These are phyloP conservation scores for Triangularia verruculosa DNA, from an alignment of 2,329 filamentous ascomycete genomes.

Conservation along the genomic window DNA sequence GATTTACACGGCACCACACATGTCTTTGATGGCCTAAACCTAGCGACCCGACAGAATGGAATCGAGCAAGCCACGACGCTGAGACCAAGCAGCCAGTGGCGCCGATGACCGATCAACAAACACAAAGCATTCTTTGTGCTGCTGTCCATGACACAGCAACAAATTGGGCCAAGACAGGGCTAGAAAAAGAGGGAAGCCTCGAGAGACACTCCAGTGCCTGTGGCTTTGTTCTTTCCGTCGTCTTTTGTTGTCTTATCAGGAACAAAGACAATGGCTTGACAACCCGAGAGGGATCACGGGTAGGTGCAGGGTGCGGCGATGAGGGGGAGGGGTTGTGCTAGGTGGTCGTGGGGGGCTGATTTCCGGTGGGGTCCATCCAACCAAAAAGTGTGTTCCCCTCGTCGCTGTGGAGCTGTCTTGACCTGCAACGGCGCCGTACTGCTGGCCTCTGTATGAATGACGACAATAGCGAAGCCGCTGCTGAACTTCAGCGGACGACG, in stretches of 20 bases:
- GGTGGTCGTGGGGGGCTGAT: background rate
- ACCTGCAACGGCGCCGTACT: background rate
- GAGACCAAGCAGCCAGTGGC: background rate
- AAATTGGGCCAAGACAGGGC: background rate
- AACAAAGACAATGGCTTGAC: background rate
- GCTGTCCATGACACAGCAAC: background rate
- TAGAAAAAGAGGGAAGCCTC: background rate
- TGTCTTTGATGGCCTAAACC: background rate
- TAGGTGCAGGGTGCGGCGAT: background rate
- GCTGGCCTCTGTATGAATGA: background rate
- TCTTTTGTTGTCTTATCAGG: background rate
- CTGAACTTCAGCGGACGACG: background rate
- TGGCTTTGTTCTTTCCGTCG: background rate
- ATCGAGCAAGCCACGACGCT: background rate
- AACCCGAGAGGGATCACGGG: background rate
- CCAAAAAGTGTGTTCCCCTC: too few relatives aligned
- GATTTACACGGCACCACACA: background rate
- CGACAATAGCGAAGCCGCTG: background rate
- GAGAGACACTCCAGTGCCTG: background rate
- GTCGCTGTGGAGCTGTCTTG: background rate
- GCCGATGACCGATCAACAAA: background rate
- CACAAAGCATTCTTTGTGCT: background rate
- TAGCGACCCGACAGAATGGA: background rate
- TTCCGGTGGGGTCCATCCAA: background rate
- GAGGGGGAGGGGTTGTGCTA: background rate